Percentiles rank a stretch among this genome's conserved stretches.
These are phyloP conservation scores for Acacia concinna DNA, from an alignment of 331 rosid genomes.

Conservation along the genomic window DNA sequence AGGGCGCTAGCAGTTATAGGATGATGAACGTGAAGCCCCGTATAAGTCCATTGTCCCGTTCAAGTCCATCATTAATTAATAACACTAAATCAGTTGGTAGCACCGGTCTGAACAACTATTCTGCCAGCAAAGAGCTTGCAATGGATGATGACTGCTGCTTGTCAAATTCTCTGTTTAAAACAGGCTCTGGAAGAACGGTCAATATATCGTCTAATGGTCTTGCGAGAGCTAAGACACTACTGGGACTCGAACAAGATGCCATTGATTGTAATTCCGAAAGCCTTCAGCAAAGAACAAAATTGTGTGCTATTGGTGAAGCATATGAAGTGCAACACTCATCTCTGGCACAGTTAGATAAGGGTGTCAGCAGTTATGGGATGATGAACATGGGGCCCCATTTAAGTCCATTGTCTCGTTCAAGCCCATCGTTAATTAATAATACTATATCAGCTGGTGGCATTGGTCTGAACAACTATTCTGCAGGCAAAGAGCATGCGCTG, in stretches of 20 bases:
- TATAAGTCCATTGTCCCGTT: not conserved
- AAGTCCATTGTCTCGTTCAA: slow-evolving; percentile 13
- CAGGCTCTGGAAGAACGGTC: slow-evolving; percentile 76
- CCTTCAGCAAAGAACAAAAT: slow-evolving; percentile 29
- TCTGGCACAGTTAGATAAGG: slow-evolving; percentile 26
- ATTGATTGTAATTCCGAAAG: slow-evolving; percentile 34
- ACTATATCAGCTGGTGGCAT: slow-evolving; percentile 14
- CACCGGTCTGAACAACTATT: not conserved
- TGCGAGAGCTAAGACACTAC: slow-evolving; percentile 69
- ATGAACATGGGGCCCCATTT: slow-evolving; percentile 6
- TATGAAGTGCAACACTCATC: slow-evolving; percentile 17
- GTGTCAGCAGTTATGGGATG: slow-evolving; percentile 23
- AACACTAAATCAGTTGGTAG: slow-evolving; percentile 7
- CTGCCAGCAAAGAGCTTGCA: slow-evolving; percentile 46
- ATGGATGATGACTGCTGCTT: slow-evolving; percentile 34
- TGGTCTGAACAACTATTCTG: slow-evolving; percentile 14
- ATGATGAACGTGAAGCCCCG: slow-evolving; percentile 9
- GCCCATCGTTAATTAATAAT: slow-evolving; percentile 22
- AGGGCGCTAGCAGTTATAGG: slow-evolving; percentile 28
- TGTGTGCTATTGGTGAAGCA: slow-evolving; percentile 10
- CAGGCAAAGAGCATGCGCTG: slow-evolving; percentile 46
- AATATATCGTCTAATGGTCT: slow-evolving; percentile 66
- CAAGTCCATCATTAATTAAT: slow-evolving; percentile 29
- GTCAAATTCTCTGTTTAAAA: slow-evolving; percentile 71
- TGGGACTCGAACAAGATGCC: slow-evolving; percentile 51